Evolutionary conservation across 345 rosid species (phyloP), one percentile per base, ranked within the genome.

Genomic region (Garcia nutans): DNA sequence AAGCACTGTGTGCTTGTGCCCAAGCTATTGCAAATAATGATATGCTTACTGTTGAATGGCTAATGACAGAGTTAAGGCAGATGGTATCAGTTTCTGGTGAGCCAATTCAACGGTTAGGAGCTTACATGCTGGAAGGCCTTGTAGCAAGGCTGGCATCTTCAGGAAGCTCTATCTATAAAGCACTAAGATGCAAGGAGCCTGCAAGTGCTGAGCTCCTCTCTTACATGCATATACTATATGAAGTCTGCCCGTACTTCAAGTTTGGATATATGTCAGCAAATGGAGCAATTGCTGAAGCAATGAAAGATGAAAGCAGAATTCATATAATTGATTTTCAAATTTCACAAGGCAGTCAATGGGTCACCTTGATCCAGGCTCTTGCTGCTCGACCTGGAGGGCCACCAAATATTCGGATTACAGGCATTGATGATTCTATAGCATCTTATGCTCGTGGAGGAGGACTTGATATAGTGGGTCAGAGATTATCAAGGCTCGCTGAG

Each of bases 1-100:
- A 90, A 82, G 67, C 83, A 49, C 93, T 96, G 55, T 85, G 81
- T 44, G 84, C 90, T 72, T 96, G 99, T 72, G 99, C 99, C 8
- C 89, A 88, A 75, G 91, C 94, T 1, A 76, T 93, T 47, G 96
- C 87, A 64, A 85, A 84, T 70, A 73, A 76, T 13, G 92, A 96
- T 82, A 73, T 80, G 77, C 37, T 71, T 26, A 73, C 84, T 56
- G 69, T 85, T 1, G 87, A 96, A 12, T 89, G 92, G 87, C 84
- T 96, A 82, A 82, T 88, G 79, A 70, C 92, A 68, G 87, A 89
- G 82, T 73, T 92, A 33, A 90, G 85, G 17, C 85, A 80, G 41
- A 85, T 90, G 97, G 97, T 96, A 70, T 96, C 99, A 0, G 99
- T 93, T 74, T 87, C 92, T 17, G 99, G 99, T 17, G 93, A 93